phyloP scores from a whole-genome alignment of 2,329 filamentous ascomycete species.

The Cryphonectria radicalis region DNA sequence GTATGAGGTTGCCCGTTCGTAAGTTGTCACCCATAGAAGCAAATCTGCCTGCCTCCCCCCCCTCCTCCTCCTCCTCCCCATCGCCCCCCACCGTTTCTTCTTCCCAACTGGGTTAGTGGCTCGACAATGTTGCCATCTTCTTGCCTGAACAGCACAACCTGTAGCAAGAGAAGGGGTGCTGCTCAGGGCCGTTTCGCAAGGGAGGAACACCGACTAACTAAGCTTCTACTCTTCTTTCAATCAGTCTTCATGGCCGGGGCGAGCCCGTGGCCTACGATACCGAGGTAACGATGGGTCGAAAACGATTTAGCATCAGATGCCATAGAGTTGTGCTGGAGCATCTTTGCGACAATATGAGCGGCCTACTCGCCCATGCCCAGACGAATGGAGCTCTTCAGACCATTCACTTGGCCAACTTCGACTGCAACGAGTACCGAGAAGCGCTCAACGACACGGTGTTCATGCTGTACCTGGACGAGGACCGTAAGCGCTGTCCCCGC shows the following conservation, averaged over 20 bases:
- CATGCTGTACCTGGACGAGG: background rate
- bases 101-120: no score
- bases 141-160: background rate
- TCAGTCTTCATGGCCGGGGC: background rate
- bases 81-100: no score
- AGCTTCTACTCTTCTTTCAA: background rate
- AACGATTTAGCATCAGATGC: no score
- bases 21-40: background rate
- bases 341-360: background rate
- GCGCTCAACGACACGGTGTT: no score
- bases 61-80: no score
- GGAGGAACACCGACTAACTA: background rate
- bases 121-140: background rate
- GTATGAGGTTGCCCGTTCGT: background rate
- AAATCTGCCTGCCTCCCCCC: no score
- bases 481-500: background rate
- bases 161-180: background rate
- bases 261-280: background rate
- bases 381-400: background rate
- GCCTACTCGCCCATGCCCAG: background rate
- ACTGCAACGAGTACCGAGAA: rapidly evolving
- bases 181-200: background rate
- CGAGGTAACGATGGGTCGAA: no score
- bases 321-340: background rate
- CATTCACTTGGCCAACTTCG: background rate